Evolutionary conservation across 805 yeast genomes (phyloP).

Genomic region (Peterozyma toletana): DNA sequence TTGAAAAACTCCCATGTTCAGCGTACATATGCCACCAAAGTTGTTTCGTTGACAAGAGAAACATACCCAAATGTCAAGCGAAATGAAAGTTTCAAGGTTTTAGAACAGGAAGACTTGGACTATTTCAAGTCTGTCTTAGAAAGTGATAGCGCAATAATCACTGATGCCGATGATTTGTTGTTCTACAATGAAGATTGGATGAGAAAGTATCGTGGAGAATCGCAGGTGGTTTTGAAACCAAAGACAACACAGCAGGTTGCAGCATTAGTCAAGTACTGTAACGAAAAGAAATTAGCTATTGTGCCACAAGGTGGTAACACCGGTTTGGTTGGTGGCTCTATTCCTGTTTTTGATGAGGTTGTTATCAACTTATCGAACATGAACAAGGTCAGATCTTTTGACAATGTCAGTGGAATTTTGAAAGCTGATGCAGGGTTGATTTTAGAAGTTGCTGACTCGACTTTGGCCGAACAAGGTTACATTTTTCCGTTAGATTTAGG

Average conservation of each 20-base stretch:
- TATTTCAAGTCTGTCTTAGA: slow-evolving; percentile 56
- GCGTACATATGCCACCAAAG: slow-evolving; percentile 12
- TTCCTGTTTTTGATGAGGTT: slow-evolving; percentile 88
- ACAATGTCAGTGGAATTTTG: slow-evolving; percentile 72
- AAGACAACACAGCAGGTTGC: slow-evolving; percentile 73
- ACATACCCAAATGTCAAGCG: slow-evolving; percentile 56
- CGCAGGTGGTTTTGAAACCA: slow-evolving; percentile 76
- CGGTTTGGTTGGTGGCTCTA: slow-evolving; percentile 91
- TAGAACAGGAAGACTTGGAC: slow-evolving; percentile 50
- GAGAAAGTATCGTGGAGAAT: slow-evolving; percentile 88
- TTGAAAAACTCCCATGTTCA: no score
- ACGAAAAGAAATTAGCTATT: slow-evolving; percentile 67
- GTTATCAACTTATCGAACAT: slow-evolving; percentile 61
- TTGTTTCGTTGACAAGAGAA: slow-evolving; percentile 56
- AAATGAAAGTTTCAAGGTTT: slow-evolving; percentile 38
- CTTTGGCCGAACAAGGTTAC: slow-evolving; percentile 71
- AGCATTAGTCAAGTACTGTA: slow-evolving; percentile 71
- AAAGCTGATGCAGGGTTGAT: slow-evolving; percentile 90
- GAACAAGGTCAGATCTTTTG: slow-evolving; percentile 79
- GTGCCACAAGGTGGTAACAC: slow-evolving; percentile 98
- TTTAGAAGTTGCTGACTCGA: slow-evolving; percentile 77
- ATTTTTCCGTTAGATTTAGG: slow-evolving; percentile 93
- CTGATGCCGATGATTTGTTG: slow-evolving; percentile 56
- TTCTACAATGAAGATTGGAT: slow-evolving; percentile 88
- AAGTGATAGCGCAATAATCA: slow-evolving; percentile 36